Percentiles rank a stretch among this genome's conserved stretches.
These are phyloP conservation scores for Auricularia auricula-judae DNA, from an alignment of 768 basidiomycete genomes.

Conservation along the genomic window DNA sequence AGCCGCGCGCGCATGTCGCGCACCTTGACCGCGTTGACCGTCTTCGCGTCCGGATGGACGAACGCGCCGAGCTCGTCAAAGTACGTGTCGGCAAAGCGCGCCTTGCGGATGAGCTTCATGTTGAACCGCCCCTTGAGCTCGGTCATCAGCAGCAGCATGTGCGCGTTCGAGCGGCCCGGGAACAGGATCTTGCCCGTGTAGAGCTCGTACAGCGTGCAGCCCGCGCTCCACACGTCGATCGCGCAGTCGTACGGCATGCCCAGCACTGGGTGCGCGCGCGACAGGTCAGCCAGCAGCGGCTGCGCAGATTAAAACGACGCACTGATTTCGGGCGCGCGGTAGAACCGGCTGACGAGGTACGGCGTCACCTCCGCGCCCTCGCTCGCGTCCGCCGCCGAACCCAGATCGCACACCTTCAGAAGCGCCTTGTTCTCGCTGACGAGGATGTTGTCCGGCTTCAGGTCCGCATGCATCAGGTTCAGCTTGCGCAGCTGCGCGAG, in stretches of 20 bases:
- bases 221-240: constrained; percentile 93
- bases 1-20: constrained; percentile 71
- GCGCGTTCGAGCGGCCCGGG: constrained; percentile 93
- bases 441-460: constrained; percentile 97
- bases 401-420: constrained; percentile 90
- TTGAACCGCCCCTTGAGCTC: constrained; percentile 93
- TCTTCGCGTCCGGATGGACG: constrained; percentile 11
- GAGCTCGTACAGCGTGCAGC: constrained; percentile 92
- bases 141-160: constrained; percentile 97
- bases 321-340: constrained; percentile 99
- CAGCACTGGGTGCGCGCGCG: constrained; percentile 46
- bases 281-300: neutral
- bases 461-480: constrained; percentile 95
- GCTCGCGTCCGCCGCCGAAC: constrained; percentile 89
- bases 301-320: constrained; percentile 18
- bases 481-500: constrained; percentile 76
- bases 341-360: constrained; percentile 94
- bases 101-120: constrained; percentile 87
- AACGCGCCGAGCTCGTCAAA: constrained; percentile 92
- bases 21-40: constrained; percentile 57
- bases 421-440: constrained; percentile 92
- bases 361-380: constrained; percentile 92
- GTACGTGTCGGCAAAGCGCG: constrained; percentile 82
- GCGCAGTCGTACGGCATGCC: constrained; percentile 91
- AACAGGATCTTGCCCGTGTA: constrained; percentile 97